Conservation (phyloP, 106 monocot species). For the Narthecium ossifragum region DNA sequence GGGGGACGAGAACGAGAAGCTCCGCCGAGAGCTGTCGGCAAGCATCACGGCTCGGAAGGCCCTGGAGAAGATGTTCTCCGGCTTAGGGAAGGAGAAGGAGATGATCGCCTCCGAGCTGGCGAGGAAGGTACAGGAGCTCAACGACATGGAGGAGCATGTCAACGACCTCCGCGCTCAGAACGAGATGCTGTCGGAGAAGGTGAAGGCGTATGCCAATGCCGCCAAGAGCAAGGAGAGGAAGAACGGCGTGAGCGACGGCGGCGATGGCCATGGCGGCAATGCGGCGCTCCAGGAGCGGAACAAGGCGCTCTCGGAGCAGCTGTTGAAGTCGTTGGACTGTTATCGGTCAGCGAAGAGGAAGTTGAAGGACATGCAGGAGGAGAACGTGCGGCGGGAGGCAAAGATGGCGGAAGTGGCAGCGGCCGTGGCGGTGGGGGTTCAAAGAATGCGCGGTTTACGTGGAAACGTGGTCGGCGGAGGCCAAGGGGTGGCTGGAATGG, state of each 20-base stretch:
- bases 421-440: constrained; percentile 8
- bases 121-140: constrained; percentile 25
- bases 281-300: constrained; percentile 29
- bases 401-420: constrained; percentile 16
- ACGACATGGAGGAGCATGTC: constrained; percentile 33
- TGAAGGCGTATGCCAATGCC: constrained; percentile 15
- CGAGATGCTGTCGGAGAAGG: constrained; percentile 39
- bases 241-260: neutral
- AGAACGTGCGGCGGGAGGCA: constrained; percentile 10
- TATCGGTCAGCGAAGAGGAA: constrained; percentile 37
- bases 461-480: neutral
- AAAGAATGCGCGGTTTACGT: constrained; percentile 1
- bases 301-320: constrained; percentile 45
- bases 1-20: constrained; percentile 39
- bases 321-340: constrained; percentile 31
- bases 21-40: constrained; percentile 36
- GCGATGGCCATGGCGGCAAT: neutral
- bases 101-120: constrained; percentile 46
- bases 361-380: constrained; percentile 41
- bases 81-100: constrained; percentile 49
- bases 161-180: constrained; percentile 41
- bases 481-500: neutral
- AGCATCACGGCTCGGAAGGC: constrained; percentile 33
- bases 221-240: constrained; percentile 6
- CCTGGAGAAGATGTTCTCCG: constrained; percentile 60